phyloP scores from a whole-genome alignment of 805 yeast species.

The Candida tibetensis region DNA sequence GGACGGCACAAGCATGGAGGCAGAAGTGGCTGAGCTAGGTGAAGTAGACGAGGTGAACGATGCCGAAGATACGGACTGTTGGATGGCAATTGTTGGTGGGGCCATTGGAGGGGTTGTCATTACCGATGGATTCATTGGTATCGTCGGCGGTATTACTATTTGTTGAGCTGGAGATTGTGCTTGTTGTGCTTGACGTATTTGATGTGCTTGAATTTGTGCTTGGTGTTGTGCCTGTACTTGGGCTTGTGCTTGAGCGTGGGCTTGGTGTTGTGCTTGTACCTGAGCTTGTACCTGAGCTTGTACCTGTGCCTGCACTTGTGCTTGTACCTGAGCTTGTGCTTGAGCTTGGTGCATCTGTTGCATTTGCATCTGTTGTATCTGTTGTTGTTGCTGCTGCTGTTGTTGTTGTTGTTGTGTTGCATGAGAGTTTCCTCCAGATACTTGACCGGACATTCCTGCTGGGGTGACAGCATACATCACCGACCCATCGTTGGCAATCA shows the following conservation, averaged over 20 bases:
- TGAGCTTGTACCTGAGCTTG: not conserved
- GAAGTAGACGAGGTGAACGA: not conserved
- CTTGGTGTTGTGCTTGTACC: not conserved
- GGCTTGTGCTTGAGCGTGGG: not conserved
- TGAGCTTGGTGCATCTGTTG: conserved; percentile 1
- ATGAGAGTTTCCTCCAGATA: not conserved
- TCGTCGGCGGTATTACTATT: not conserved
- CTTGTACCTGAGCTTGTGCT: not conserved
- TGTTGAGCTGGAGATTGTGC: conserved; percentile 3
- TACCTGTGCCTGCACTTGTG: not conserved
- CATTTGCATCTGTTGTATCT: conserved; percentile 2
- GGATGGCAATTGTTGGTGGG: conserved; percentile 6
- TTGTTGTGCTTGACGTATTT: not conserved
- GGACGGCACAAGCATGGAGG: conserved; percentile 6
- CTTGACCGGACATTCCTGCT: not conserved
- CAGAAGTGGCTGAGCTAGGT: not conserved
- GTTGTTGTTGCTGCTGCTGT: conserved; percentile 1
- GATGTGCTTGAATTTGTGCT: not conserved
- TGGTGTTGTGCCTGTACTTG: not conserved
- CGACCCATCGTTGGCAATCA: conserved; percentile 12
- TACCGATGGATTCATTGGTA: not conserved
- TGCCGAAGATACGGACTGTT: conserved; percentile 1
- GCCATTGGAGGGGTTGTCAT: conserved; percentile 5
- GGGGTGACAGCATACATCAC: conserved; percentile 10
- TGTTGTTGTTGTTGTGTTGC: conserved; percentile 2